A percentile compares a stretch with the other conserved stretches of the same genome.
Conservation (phyloP, 805 yeast species). For the Suhomyces canberraensis region DNA sequence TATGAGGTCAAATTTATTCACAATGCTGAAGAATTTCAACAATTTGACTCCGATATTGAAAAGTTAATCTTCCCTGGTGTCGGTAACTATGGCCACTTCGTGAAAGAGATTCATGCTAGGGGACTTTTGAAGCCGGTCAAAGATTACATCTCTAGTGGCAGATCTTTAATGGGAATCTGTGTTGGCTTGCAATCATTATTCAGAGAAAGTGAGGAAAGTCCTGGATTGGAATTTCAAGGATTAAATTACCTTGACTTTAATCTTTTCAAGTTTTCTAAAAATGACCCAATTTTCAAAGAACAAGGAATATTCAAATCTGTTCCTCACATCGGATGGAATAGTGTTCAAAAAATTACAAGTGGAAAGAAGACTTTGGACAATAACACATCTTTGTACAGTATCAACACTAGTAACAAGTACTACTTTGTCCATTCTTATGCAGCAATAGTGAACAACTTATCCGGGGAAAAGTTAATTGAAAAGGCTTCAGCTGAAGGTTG, state of each 20-base stretch:
- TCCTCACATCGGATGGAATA: constrained; percentile 97
- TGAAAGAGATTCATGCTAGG: constrained; percentile 59
- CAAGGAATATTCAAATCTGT: constrained; percentile 63
- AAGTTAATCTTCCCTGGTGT: constrained; percentile 90
- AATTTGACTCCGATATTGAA: constrained; percentile 41
- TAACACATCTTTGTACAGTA: constrained; percentile 48
- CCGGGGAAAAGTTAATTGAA: constrained; percentile 23
- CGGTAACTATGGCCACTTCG: constrained; percentile 95
- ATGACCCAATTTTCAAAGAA: constrained; percentile 30
- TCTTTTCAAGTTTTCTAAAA: constrained; percentile 54
- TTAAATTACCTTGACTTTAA: constrained; percentile 44
- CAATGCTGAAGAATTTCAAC: constrained; percentile 52
- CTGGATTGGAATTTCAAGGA: constrained; percentile 58
- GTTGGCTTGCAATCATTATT: constrained; percentile 92
- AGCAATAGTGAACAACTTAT: constrained; percentile 49
- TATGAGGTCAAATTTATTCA: constrained; percentile 62
- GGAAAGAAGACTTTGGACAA: constrained; percentile 21
- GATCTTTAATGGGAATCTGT: constrained; percentile 93
- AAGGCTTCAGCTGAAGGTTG: constrained; percentile 45
- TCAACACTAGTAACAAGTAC: constrained; percentile 67
- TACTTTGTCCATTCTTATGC: constrained; percentile 97
- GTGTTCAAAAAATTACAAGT: constrained; percentile 27
- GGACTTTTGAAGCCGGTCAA: constrained; percentile 65
- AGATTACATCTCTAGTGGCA: constrained; percentile 69
- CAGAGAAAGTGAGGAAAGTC: constrained; percentile 69